Percentiles rank a stretch among this genome's conserved stretches.
phyloP scores from a whole-genome alignment of 345 rosid genomes.

The Limnanthes douglasii region DNA sequence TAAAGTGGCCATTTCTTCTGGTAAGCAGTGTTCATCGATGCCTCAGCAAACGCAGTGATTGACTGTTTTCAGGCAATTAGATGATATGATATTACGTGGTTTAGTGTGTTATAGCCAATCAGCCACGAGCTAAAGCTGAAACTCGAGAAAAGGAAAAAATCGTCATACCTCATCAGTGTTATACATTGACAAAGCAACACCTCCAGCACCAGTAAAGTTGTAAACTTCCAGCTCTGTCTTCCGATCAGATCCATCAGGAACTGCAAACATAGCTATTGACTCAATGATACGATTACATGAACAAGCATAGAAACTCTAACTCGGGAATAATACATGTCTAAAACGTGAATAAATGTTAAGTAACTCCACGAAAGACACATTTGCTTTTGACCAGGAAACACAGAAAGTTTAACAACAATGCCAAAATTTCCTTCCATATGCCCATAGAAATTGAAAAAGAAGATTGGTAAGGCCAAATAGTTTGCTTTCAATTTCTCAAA shows the following conservation, averaged over 20 bases:
- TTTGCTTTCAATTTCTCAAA: too few species aligned
- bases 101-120: too few species aligned
- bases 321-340: too few species aligned
- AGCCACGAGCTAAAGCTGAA: background rate
- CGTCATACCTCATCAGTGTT: slow-evolving; percentile 79
- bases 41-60: slow-evolving; percentile 68
- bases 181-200: slow-evolving; percentile 81
- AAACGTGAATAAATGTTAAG: too few species aligned
- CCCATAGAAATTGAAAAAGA: too few species aligned
- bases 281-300: slow-evolving; percentile 1
- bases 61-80: slow-evolving; percentile 36
- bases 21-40: slow-evolving; percentile 78
- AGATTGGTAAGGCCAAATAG: too few species aligned
- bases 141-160: background rate
- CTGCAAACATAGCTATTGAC: slow-evolving; percentile 21
- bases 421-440: too few species aligned
- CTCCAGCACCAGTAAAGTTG: slow-evolving; percentile 66
- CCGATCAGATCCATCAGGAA: slow-evolving; percentile 43
- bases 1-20: slow-evolving; percentile 94
- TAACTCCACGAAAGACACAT: too few species aligned
- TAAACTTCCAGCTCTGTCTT: slow-evolving; percentile 61
- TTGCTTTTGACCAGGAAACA: too few species aligned
- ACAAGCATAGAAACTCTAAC: background rate
- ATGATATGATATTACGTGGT: too few species aligned
- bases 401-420: too few species aligned